phyloP scores from a whole-genome alignment of 495 filamentous ascomycete genomes.

The Xylaria flabelliformis region DNA sequence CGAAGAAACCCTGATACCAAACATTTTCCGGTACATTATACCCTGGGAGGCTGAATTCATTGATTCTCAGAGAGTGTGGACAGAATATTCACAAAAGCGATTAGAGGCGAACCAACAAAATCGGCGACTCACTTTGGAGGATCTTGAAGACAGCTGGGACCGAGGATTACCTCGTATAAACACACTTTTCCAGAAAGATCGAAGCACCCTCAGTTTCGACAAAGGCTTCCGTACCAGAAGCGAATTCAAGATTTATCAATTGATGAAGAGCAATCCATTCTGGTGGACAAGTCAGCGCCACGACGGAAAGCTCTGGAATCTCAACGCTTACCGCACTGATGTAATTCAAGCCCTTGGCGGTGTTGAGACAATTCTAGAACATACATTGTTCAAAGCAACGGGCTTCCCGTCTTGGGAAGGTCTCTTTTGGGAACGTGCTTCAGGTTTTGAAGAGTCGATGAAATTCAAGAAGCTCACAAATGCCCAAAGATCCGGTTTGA shows the following conservation, averaged over 20 bases:
- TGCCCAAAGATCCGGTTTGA: constrained; percentile 96
- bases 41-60: constrained; percentile 99
- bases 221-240: constrained; percentile 96
- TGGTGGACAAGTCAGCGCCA: constrained; percentile 99
- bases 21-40: constrained; percentile 99
- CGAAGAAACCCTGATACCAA: constrained; percentile 96
- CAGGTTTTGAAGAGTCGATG: constrained; percentile 84
- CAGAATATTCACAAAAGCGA: constrained; percentile 98
- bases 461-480: constrained; percentile 99
- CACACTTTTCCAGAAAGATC: constrained; percentile 98
- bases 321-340: constrained; percentile 97
- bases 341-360: constrained; percentile 98
- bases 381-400: constrained; percentile 98
- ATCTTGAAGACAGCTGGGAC: constrained; percentile 99
- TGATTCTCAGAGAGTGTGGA: constrained; percentile 98
- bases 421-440: constrained; percentile 95
- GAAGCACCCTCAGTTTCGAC: constrained; percentile 97
- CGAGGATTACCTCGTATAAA: constrained; percentile 98
- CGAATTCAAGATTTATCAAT: constrained; percentile 97
- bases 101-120: constrained; percentile 98
- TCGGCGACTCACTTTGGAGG: constrained; percentile 90
- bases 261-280: constrained; percentile 99
- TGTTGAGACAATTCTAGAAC: constrained; percentile 99
- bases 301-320: constrained; percentile 98
- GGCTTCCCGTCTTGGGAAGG: constrained; percentile 99